Evolutionary conservation across 306 rosid species (phyloP), one percentile per base, ranked within the genome.

Genomic region (Astragalus membranaceus): DNA sequence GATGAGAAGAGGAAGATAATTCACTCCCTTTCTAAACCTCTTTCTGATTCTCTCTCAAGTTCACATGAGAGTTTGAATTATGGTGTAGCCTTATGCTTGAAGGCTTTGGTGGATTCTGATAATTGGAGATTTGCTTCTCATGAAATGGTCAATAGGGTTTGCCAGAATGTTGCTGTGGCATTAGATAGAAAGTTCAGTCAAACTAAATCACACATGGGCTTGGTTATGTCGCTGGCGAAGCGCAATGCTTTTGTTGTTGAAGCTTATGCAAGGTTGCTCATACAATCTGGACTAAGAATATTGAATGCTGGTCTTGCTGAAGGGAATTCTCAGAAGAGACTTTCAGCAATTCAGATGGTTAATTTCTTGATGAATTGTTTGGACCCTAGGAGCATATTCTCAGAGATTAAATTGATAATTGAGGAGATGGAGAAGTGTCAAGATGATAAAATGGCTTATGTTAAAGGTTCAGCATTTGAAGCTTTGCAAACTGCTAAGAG

Each of bases 391-490:
- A 85, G 97, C 76, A 70, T 85, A 65, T 82, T 64, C 43, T 91
- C 97, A 0, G 93, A 91, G 81, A 75, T 91, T 26, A 82, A 84
- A 41, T 46, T 79, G 64, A 76, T 88, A 50, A 84, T 77, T 68
- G 85, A 85, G 78, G 93, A 79, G 74, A 85, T 91, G 93, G 91
- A 87, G 61, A 91, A 84, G 64, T 87, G 93, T 8, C 89, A 88
- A 63, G 77, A 82, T 59, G 96, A 91, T 79, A 87, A 84, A 78
- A 88, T 91, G 93, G 86, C 96, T 8, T 91, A 66, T 61, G 96
- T 91, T 11, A 83, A 77, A 78, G 96, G 97, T 33, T 96, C 97
- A 59, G 96, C 97, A 33, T 89, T 69, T 77, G 97, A 91, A 81
- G 92, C 97, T 57, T 42, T 88, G 77, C 96, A 88, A 80, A 91